Evolutionary conservation across 108 stramenopile species (phyloP).

Genomic region (Schizochytrium sp.): DNA sequence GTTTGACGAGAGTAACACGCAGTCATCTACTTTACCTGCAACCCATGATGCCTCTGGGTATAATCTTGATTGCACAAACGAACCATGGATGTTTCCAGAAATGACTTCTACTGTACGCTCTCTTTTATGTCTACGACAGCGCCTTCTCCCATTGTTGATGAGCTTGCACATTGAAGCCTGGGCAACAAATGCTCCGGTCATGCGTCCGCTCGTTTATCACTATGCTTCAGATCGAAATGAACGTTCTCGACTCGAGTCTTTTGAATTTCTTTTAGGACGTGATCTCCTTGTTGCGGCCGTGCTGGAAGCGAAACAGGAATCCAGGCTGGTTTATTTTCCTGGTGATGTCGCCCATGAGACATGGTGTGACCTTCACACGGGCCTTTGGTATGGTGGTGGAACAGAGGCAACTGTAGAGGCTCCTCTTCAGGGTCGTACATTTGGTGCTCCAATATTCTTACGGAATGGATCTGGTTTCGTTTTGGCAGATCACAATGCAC

Average conservation of each 20-base stretch:
- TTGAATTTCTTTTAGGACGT: constrained; percentile 43
- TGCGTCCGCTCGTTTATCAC: constrained; percentile 49
- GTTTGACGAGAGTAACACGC: too few species aligned
- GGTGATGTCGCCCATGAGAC: constrained; percentile 6
- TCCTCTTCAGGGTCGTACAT: not conserved
- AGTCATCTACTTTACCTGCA: too few species aligned
- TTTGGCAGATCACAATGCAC: not conserved
- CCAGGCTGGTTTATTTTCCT: constrained; percentile 15
- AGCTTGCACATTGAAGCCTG: constrained; percentile 1
- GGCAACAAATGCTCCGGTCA: constrained; percentile 43
- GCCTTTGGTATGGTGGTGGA: constrained; percentile 24
- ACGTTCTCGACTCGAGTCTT: constrained; percentile 50
- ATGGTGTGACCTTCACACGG: constrained; percentile 51
- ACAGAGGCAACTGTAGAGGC: constrained; percentile 35
- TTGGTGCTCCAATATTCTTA: constrained; percentile 27
- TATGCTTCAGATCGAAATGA: not conserved
- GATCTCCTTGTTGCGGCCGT: constrained; percentile 52
- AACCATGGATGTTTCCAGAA: constrained; percentile 58
- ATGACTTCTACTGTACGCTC: not conserved
- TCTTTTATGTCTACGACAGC: not conserved
- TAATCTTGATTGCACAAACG: constrained; percentile 56
- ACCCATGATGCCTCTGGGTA: not conserved
- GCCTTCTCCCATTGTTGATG: not conserved
- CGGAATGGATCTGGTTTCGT: not conserved
- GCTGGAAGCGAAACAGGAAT: not conserved